Evolutionary conservation across 2,329 filamentous ascomycete species (phyloP), one percentile per base, ranked within the genome.

Genomic region (Penicillium olsonii): DNA sequence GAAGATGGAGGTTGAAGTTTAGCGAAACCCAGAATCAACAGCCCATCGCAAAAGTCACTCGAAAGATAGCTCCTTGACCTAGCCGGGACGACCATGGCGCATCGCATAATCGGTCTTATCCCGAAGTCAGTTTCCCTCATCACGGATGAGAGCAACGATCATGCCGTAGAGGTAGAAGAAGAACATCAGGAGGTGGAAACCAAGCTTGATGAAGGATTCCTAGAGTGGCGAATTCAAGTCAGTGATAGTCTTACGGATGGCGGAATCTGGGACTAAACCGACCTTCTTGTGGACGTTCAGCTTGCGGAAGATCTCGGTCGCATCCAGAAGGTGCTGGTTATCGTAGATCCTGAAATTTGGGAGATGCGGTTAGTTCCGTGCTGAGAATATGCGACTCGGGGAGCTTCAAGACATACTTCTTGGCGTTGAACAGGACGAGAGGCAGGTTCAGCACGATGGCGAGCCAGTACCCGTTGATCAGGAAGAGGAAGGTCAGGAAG

Each of bases 161-260:
- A 94, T 95, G 86, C 89, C 95, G 84, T 96, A 96, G 49, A 99
- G 87, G 78, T 99, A 99, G 84, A 97, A 99, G 85, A 99, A 99
- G 84, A 99, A 99, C 91, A 99, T 96, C 77, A 99, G 75, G 53
- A 99, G 81, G 75, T 99, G 94, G 82, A 99, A 99, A 48, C 92
- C 94, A 37, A 99, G 89, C 80, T 99, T 99, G 79, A 94, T 87
- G 75, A 99, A 99, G 0, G 94, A 97, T 84, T 99, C 94, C 92
- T 96, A 60, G 31, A 40, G 19, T n/a, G 17, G 39, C 22, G 7
- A 18, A 15, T 11, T 14, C 10, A 34, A 46, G 39, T 63, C 43
- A 58, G 47, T 43, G 17, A 53, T 9, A 18, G 27, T 18, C 22
- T 7, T 34, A 35, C 17, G 14, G 26, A 2, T 27, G 22, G 26